phyloP scores from a whole-genome alignment of 208 protist genomes.

The Wallacemonas rigidus region DNA sequence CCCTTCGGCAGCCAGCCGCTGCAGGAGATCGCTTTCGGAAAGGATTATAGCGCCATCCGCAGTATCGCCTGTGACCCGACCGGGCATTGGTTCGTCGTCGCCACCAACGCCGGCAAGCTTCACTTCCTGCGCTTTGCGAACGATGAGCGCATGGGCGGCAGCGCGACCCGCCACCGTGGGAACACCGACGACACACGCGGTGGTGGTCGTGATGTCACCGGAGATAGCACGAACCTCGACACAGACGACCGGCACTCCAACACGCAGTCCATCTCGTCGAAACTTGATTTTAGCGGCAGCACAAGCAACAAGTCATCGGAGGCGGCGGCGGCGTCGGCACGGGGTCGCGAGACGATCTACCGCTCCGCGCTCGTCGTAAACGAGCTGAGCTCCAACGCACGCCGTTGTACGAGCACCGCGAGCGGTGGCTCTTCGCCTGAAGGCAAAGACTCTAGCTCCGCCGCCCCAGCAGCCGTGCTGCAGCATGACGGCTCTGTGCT shows the following conservation, averaged over 20 bases:
- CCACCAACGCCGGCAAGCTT: constrained; percentile 80
- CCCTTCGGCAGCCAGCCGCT: constrained; percentile 50
- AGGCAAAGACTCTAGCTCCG: constrained; percentile 7
- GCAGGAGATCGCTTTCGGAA: constrained; percentile 76
- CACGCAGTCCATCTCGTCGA: constrained; percentile 16
- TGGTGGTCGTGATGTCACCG: background rate
- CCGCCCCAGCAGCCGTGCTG: constrained; percentile 3
- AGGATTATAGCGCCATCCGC: constrained; percentile 83
- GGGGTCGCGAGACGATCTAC: constrained; percentile 50
- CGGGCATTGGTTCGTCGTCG: constrained; percentile 70
- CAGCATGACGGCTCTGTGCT: constrained; percentile 2
- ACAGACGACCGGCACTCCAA: constrained; percentile 12
- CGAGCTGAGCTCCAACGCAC: constrained; percentile 37
- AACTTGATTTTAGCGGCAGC: constrained; percentile 22
- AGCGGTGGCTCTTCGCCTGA: constrained; percentile 8
- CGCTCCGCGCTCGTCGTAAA: constrained; percentile 64
- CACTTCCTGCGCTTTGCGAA: constrained; percentile 76
- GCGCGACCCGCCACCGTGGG: constrained; percentile 7
- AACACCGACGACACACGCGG: background rate
- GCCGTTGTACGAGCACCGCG: constrained; percentile 18
- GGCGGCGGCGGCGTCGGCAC: constrained; percentile 8
- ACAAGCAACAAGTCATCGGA: constrained; percentile 16
- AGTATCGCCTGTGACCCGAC: constrained; percentile 80
- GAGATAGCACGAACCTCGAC: background rate
- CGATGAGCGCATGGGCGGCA: constrained; percentile 31